phyloP scores from a whole-genome alignment of 2,329 filamentous ascomycete species.

The Hirsutella minnesotensis region DNA sequence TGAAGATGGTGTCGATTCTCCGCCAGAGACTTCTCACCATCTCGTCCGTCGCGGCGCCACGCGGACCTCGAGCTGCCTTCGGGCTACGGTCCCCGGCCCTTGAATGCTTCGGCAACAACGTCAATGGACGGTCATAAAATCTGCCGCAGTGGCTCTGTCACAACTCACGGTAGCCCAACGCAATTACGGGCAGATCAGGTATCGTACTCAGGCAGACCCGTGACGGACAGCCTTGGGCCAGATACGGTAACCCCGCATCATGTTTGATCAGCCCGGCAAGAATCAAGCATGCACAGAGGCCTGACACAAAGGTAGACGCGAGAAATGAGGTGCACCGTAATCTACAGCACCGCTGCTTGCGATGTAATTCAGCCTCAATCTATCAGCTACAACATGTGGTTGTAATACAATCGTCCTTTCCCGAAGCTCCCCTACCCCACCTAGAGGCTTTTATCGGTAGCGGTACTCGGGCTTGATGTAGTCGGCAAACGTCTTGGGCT shows the following conservation, averaged over 20 bases:
- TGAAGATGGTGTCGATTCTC: conserved; percentile 11
- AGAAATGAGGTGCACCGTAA: conserved; percentile 23
- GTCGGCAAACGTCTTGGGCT: conserved; percentile 95
- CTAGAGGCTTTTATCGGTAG: conserved; percentile 38
- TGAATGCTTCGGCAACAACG: too few relatives aligned
- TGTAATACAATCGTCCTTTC: conserved; percentile 10
- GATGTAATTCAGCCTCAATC: conserved; percentile 8
- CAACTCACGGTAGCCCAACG: too few relatives aligned
- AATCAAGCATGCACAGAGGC: too few relatives aligned
- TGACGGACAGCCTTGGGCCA: too few relatives aligned
- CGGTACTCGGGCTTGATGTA: conserved; percentile 91
- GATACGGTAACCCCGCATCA: too few relatives aligned
- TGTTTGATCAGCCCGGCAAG: too few relatives aligned
- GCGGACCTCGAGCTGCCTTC: too few relatives aligned
- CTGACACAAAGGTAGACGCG: conserved; percentile 7
- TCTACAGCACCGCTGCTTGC: conserved; percentile 24
- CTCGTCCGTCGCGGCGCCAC: background rate
- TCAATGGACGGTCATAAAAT: too few relatives aligned
- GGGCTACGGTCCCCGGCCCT: too few relatives aligned
- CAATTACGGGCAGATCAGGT: too few relatives aligned
- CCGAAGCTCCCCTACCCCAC: background rate
- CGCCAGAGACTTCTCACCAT: background rate
- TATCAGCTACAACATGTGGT: conserved; percentile 2
- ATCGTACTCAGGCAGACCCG: too few relatives aligned
- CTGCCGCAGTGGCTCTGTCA: too few relatives aligned